Conservation (phyloP, 2,329 filamentous ascomycete genomes). For the Apiospora pterosperma region DNA sequence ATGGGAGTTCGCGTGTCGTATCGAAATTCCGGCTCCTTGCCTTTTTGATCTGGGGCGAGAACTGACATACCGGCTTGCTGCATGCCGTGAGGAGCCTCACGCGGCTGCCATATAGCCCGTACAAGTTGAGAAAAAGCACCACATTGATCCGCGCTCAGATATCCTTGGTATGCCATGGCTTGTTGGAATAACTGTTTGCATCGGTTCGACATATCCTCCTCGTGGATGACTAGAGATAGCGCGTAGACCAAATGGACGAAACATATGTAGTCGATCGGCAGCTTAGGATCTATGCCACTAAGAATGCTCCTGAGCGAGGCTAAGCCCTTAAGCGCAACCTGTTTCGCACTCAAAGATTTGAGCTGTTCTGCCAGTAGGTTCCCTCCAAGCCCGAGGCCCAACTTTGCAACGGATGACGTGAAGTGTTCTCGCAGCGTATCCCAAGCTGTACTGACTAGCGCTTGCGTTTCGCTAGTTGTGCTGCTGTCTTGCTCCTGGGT, state of each 20-base stretch:
- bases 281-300: conserved; percentile 31
- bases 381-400: conserved; percentile 19
- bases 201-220: conserved; percentile 32
- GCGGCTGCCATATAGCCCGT: conserved; percentile 46
- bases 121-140: conserved; percentile 41
- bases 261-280: conserved; percentile 44
- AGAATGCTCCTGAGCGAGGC: conserved; percentile 37
- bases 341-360: conserved; percentile 35
- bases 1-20: conserved; percentile 5
- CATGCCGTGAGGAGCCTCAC: conserved; percentile 23
- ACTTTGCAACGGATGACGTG: conserved; percentile 39
- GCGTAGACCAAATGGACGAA: conserved; percentile 51
- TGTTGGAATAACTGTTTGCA: conserved; percentile 43
- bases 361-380: conserved; percentile 38
- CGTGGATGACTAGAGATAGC: conserved; percentile 44
- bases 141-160: conserved; percentile 34
- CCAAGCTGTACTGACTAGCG: conserved; percentile 41
- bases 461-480: conserved; percentile 29
- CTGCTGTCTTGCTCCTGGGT: background rate
- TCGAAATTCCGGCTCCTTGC: conserved; percentile 35
- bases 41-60: conserved; percentile 32
- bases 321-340: conserved; percentile 40
- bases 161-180: conserved; percentile 39
- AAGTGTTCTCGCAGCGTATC: conserved; percentile 45
- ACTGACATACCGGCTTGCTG: conserved; percentile 12